Evolutionary conservation across 306 rosid species (phyloP), one percentile per base, ranked within the genome.

Genomic region (Inga leiocalycina): DNA sequence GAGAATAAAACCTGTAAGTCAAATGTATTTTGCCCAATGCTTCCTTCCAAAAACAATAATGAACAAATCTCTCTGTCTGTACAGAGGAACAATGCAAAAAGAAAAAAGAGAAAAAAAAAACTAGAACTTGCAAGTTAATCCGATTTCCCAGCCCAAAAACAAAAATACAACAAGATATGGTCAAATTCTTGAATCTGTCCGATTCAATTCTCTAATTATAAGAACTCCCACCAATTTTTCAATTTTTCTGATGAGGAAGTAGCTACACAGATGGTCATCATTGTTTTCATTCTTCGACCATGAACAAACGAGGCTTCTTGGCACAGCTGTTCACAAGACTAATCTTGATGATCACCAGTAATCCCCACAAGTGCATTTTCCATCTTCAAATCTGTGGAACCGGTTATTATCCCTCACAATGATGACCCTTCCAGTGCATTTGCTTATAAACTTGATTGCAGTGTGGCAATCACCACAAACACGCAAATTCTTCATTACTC

Each of bases 381-480:
- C 98, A 82, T 90, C 89, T 82, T 95, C 97, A 85, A 95, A 95
- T 61, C 93, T 83, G 66, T 95, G 99, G 86, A 95, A 93, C 83
- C 97, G 69, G 77, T 91, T 92, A 82, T 95, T 88, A 75, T 95
- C 98, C 86, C 97, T 88, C 78, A 92, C 90, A 86, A 93, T 87
- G 79, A 95, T 90, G 3, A 91, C 87, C 83, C 96, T 90, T 76
- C 87, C 90, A 12, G 92, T 80, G 82, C 96, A 92, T 79, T 95
- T 93, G 82, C 97, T 92, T 85, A 95, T 91, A 77, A 86, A 91
- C 90, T 95, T 95, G 82, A 93, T 91, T 1, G 97, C 98, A 64
- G 78, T 86, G 71, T 95, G 96, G 84, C 98, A 95, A 87, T 93
- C 98, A 17, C 98, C 98, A 82, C 98, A 91, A 17, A 95, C 97